A percentile compares a stretch with the other conserved stretches of the same genome.
Evolutionary conservation across 805 yeast genomes (phyloP).

Genomic region (Pichia nanzhaoensis): DNA sequence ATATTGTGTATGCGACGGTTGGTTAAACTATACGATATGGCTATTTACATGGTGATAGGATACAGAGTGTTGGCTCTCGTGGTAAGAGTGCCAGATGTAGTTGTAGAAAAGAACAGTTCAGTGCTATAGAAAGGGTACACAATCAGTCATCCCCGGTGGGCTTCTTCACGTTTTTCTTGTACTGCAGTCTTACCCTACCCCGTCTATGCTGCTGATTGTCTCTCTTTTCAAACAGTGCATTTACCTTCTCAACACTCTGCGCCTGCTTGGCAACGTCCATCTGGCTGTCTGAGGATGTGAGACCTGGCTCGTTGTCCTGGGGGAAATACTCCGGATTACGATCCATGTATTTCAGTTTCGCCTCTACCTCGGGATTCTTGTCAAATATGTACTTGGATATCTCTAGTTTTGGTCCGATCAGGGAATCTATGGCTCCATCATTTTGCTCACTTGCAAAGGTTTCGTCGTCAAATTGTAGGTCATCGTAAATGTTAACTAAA

Average conservation of each 20-base stretch:
- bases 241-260: neutral
- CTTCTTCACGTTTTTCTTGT: constrained; percentile 7
- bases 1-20: too few species aligned
- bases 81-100: neutral
- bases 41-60: too few species aligned
- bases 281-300: neutral
- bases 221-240: neutral
- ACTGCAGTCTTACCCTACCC: constrained; percentile 11
- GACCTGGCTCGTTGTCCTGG: too few species aligned
- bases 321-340: neutral
- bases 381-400: constrained; percentile 17
- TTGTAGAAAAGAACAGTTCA: neutral
- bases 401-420: constrained; percentile 16
- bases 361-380: constrained; percentile 17
- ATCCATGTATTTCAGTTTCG: constrained; percentile 11
- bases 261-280: neutral
- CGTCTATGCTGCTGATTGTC: neutral
- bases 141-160: too few species aligned
- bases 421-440: constrained; percentile 11
- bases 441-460: neutral
- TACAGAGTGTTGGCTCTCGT: too few species aligned
- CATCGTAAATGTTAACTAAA: constrained; percentile 30
- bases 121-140: too few species aligned
- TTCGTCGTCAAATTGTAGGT: constrained; percentile 21
- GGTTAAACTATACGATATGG: too few species aligned